Base-by-base conservation (phyloP, 148 eudicot genomes). In the Oxyria digyna region DNA sequence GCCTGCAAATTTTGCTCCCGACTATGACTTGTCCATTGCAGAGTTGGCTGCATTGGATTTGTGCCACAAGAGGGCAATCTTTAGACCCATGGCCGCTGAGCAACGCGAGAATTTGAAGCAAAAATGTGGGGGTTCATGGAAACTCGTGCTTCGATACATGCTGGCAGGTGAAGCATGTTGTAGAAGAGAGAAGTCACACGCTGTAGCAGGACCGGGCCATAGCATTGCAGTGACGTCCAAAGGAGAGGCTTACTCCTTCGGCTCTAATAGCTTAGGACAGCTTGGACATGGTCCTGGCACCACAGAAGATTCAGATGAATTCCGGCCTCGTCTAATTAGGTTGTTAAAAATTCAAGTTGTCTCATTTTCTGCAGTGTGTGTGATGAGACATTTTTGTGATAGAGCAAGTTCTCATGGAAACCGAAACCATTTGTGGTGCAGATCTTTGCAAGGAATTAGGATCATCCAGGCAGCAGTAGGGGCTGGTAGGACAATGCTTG, bases 161-260 rank as follows among this genome's bases (percentile, higher is more conserved):
- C 74, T 89, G 72, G 94, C 94, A 38, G 98, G 98, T 43, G 98
- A 94, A 85, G 86, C 82, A 0, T 91, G 96, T 62, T 76, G 78
- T 48, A 84, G 98, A 75, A 76, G 98, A 77, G 97, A 94, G 63
- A 94, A 86, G 72, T 86, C 93, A 0, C 97, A 90, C 73, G 98
- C 98, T 31, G 78, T 94, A 69, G 98, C 98, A 3, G 98, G 98
- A n/a, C 97, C 98, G 0, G 89, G 98, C 29, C 98, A 94, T 66
- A 94, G 98, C 71, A 67, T 94, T 67, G 96, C 89, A 13, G 96
- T 94, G 79, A 88, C 96, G 13, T 82, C 86, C 0, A 84, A 70
- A 41, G 98, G 98, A 64, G 80, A 67, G 70, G 97, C 81, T 65
- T 88, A 88, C 79, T 85, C 98, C 4, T 94, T 94, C 38, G 98